Evolutionary conservation across 116 monocot species (phyloP), one percentile per base, ranked within the genome.

Genomic region (Trichopus zeylanicus): DNA sequence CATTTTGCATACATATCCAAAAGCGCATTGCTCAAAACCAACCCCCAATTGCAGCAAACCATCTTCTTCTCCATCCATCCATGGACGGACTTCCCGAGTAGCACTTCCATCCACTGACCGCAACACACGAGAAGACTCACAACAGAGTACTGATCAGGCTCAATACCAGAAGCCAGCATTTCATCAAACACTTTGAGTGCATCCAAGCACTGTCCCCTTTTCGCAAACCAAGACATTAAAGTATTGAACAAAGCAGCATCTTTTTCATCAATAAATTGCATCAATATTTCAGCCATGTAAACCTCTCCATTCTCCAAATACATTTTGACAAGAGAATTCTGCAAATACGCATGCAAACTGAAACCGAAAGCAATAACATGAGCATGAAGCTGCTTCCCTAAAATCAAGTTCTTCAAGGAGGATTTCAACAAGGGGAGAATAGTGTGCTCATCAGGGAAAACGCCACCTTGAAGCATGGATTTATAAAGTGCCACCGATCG

Each of bases 1-100:
- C 75, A 78, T 63, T 81, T 89, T 7, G 55, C 69, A 68, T 89
- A 89, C 72, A 81, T 78, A 66, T 78, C 81, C 68, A 89, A 52
- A 55, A 89, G 56, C 42, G 84, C 70, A 70, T 84, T 89, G 39
- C 51, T 54, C 67, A 89, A 56, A 55, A 78, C 61, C 59, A 81
- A 51, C 0, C 64, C 64, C 57, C 72, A 49, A 15, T 29, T 29
- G 5, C 38, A 6, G 15, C 46, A 19, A n/a, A 51, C 18, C 11
- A 56, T 65, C 20, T 57, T 75, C 31, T 77, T 56, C 35, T 73
- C 13, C 6, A 81, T 64, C 69, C 66, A 73, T 13, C 75, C 75
- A 70, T 89, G 84, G 33, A 75, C 46, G 1, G 67, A 71, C 52
- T 73, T 84, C 24, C 89, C 81, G 29, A 66, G 19, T 55, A n/a